phyloP scores from a whole-genome alignment of 2,329 filamentous ascomycete genomes.

The Myriosclerotinia curreyana region DNA sequence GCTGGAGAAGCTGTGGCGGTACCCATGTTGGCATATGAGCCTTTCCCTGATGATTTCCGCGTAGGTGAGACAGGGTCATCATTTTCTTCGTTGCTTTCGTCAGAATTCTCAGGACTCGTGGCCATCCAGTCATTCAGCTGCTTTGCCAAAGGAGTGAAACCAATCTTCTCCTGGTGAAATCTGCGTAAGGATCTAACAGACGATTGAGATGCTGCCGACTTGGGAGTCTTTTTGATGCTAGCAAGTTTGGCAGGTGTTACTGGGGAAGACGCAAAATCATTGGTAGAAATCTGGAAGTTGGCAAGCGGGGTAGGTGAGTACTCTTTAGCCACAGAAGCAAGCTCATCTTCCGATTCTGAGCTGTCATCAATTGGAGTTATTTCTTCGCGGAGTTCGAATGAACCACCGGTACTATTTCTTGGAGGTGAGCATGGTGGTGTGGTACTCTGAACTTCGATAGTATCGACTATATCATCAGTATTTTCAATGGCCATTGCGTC shows the following conservation, averaged over 20 bases:
- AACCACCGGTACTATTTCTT: constrained; percentile 23
- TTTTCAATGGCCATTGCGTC: constrained; percentile 28
- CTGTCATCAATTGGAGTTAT: constrained; percentile 45
- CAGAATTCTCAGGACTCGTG: constrained; percentile 52
- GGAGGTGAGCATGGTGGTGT: constrained; percentile 33
- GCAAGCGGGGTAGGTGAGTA: constrained; percentile 31
- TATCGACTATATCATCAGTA: constrained; percentile 23
- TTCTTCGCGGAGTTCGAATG: constrained; percentile 50
- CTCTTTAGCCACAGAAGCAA: constrained; percentile 39
- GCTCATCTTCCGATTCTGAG: constrained; percentile 57
- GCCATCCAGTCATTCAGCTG: constrained; percentile 63
- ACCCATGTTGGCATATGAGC: not conserved
- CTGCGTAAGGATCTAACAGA: constrained; percentile 14
- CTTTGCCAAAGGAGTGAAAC: constrained; percentile 62
- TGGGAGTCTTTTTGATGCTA: constrained; percentile 30
- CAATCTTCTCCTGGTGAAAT: constrained; percentile 41
- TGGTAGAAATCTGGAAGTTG: constrained; percentile 35
- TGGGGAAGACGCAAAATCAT: constrained; percentile 39
- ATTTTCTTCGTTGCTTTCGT: constrained; percentile 20
- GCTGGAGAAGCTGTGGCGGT: constrained; percentile 7
- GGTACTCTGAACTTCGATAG: constrained; percentile 25
- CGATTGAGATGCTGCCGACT: constrained; percentile 22
- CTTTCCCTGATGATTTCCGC: not conserved
- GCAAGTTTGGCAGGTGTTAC: constrained; percentile 45
- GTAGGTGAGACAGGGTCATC: constrained; percentile 26